A percentile compares a stretch with the other conserved stretches of the same genome.
Evolutionary conservation across 2,329 filamentous ascomycete species (phyloP).

Genomic region (Neofusicoccum kwambonambiense): DNA sequence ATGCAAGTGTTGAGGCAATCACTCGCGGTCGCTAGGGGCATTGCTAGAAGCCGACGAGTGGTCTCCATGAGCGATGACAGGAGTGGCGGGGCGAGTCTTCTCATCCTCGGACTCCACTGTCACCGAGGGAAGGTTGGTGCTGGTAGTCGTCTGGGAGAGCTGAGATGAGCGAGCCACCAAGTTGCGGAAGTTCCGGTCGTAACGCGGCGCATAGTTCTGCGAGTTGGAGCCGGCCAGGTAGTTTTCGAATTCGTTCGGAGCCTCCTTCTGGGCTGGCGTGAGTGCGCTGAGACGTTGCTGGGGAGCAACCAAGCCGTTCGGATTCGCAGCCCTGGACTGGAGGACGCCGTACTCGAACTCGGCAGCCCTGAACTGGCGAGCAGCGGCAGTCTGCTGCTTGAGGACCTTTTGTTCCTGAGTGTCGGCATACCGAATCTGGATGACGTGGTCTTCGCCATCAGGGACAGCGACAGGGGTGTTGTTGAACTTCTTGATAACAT

Average conservation of each 20-base stretch:
- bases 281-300: slow-evolving; percentile 33
- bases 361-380: slow-evolving; percentile 91
- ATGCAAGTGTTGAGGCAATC: neutral
- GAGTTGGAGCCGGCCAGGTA: slow-evolving; percentile 26
- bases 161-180: slow-evolving; percentile 15
- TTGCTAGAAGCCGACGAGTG: slow-evolving; percentile 19
- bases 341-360: slow-evolving; percentile 65
- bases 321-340: slow-evolving; percentile 11
- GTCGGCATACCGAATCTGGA: slow-evolving; percentile 95
- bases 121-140: slow-evolving; percentile 12
- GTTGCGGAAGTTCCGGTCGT: slow-evolving; percentile 12
- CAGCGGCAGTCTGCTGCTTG: slow-evolving; percentile 93
- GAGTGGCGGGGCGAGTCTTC: slow-evolving; percentile 15
- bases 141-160: slow-evolving; percentile 7
- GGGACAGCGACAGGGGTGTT: slow-evolving; percentile 60
- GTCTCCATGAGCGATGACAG: slow-evolving; percentile 19
- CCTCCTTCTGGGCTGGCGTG: slow-evolving; percentile 33
- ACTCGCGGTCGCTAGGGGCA: slow-evolving; percentile 18
- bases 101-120: slow-evolving; percentile 14
- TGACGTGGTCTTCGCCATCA: slow-evolving; percentile 70
- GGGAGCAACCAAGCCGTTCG: slow-evolving; percentile 26
- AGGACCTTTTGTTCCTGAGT: slow-evolving; percentile 95
- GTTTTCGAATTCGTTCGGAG: slow-evolving; percentile 39
- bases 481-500: slow-evolving; percentile 83
- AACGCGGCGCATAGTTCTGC: slow-evolving; percentile 2